Conservation (phyloP, 2,329 filamentous ascomycete genomes). For the Fonsecaea multimorphosa region DNA sequence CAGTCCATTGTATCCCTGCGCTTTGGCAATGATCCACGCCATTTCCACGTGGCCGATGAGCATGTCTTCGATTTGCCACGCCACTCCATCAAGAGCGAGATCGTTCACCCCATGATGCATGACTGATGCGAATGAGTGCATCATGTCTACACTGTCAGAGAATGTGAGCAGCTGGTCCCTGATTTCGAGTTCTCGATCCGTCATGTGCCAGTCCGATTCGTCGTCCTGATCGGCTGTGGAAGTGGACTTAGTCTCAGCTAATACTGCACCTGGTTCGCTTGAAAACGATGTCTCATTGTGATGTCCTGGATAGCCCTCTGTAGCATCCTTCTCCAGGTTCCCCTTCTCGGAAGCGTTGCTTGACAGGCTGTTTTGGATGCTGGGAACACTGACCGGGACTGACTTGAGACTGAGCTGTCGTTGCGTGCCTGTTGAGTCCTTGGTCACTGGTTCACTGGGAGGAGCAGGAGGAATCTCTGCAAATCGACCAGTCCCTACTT, state of each 20-base stretch:
- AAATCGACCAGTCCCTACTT: conserved; percentile 1
- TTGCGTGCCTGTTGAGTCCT: background rate
- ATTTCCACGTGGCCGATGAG: conserved; percentile 28
- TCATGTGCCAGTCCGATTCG: conserved; percentile 7
- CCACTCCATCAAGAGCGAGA: conserved; percentile 23
- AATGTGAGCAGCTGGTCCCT: conserved; percentile 24
- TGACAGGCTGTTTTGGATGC: conserved; percentile 25
- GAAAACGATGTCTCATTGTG: background rate
- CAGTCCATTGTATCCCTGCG: conserved; percentile 28
- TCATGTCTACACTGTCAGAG: conserved; percentile 20
- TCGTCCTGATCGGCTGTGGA: background rate
- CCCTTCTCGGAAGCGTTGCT: conserved; percentile 16
- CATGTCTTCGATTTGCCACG: conserved; percentile 28
- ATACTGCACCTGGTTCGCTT: background rate
- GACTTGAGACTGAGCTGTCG: conserved; percentile 19
- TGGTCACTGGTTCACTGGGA: background rate
- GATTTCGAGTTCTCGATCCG: conserved; percentile 20
- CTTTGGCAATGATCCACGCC: conserved; percentile 30
- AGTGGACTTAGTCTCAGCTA: background rate
- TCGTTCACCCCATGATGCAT: conserved; percentile 7
- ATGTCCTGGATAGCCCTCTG: background rate
- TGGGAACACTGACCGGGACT: conserved; percentile 26
- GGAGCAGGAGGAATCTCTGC: conserved; percentile 9
- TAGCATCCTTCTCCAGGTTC: conserved; percentile 12
- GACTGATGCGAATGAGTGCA: conserved; percentile 9